Percentiles rank a stretch among this genome's conserved stretches.
Evolutionary conservation across 75 land plant species (phyloP).

Genomic region (Pseudotsuga menziesii): DNA sequence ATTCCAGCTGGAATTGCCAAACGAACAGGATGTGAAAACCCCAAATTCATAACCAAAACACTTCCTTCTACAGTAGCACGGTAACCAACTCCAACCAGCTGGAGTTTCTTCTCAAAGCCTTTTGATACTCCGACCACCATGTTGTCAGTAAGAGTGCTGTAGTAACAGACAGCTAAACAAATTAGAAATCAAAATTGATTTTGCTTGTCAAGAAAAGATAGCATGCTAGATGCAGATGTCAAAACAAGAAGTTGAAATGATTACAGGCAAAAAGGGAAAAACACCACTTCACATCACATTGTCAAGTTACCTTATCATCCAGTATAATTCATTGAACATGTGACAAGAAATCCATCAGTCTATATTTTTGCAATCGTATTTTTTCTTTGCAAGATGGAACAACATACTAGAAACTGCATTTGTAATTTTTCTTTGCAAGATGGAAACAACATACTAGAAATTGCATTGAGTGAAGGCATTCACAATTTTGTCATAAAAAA

Average conservation of each 20-base stretch:
- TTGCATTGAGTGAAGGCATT: no score
- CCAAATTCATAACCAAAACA: slow-evolving; percentile 76
- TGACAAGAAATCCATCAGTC: no score
- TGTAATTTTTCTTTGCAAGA: no score
- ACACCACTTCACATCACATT: no score
- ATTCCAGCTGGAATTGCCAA: slow-evolving; percentile 72
- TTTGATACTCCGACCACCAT: slow-evolving; percentile 95
- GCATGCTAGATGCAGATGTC: background rate
- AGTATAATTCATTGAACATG: no score
- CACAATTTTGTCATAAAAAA: no score
- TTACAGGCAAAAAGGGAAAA: background rate
- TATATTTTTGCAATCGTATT: no score
- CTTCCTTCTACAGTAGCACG: slow-evolving; percentile 77
- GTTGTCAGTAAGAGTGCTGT: slow-evolving; percentile 93
- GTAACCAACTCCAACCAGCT: slow-evolving; percentile 93
- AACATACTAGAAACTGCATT: no score
- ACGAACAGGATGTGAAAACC: slow-evolving; percentile 89
- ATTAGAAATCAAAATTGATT: background rate
- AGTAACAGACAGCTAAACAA: background rate
- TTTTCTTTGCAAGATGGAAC: no score
- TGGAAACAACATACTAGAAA: no score
- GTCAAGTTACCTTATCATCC: no score
- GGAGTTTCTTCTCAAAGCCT: slow-evolving; percentile 91
- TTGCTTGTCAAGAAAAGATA: background rate
- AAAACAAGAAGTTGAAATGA: background rate